Evolutionary conservation across 1,284 basidiomycete genomes (phyloP), one percentile per base, ranked within the genome.

Genomic region (Apiotrichum mycotoxinovorans): DNA sequence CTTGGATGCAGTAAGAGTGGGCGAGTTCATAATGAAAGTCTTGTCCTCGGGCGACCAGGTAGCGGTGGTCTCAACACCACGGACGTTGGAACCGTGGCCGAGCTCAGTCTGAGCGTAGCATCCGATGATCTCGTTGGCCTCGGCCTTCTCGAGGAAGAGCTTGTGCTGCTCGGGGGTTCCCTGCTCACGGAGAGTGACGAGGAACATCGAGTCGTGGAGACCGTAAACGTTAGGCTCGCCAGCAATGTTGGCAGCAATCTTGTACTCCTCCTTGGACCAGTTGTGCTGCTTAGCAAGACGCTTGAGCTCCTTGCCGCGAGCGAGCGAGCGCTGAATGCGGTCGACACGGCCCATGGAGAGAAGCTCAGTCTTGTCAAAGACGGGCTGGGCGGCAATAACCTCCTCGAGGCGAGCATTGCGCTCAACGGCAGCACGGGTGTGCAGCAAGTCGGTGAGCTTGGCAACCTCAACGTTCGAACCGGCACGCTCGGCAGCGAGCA

Each of bases 11-110:
- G 74, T 75, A 35, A 80, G 67, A 61, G 74, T 70, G 34, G 80
- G 80, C 9, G 82, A 83, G 68, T 83, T 80, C 51, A 83, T 79
- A 49, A 83, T 67, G 52, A 82, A 83, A 62, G 83, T 81, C 71
- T 83, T 81, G 18, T 80, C 74, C 51, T 70, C 61, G 25, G 73
- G 71, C 67, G 83, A 81, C 60, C 83, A 82, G 2, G 81, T 83
- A 0, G 82, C 81, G 4, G 82, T 83, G 27, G 82, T 83, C 68
- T 83, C 80, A 51, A 83, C 75, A n/a, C 82, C 82, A 7, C 82
- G 82, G 27, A 83, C 81, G 66, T 83, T 83, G 47, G 78, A 79
- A 41, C 81, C 80, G 68, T 81, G 79, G 14, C 74, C 76, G 18
- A 74, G 65, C 56, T 75, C 72, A 27, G 75, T 83, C 81, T 83